These are phyloP conservation scores for Neurospora sp. DNA, from an alignment of 495 filamentous ascomycete species.

Conservation along the genomic window DNA sequence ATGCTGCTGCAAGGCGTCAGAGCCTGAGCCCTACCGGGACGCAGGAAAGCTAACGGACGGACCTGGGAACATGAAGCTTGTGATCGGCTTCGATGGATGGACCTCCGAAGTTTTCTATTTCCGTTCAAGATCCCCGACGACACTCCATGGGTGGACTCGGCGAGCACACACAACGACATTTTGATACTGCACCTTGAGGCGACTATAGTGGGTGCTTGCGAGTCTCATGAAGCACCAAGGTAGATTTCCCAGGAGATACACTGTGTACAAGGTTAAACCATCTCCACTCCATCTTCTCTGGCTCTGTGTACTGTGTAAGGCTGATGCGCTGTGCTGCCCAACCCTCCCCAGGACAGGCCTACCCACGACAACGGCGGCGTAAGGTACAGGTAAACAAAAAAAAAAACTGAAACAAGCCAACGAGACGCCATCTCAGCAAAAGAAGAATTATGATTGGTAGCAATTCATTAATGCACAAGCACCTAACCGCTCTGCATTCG, in stretches of 20 bases:
- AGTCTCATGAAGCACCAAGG: background rate
- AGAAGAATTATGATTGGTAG: constrained; percentile 16
- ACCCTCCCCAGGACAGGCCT: background rate
- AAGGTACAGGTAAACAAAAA: background rate
- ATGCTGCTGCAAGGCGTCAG: background rate
- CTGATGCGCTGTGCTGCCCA: background rate
- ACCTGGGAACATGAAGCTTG: background rate
- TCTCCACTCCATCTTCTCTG: background rate
- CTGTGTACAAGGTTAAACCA: background rate
- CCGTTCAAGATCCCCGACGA: background rate
- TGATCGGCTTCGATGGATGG: background rate
- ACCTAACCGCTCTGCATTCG: constrained; percentile 33
- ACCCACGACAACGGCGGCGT: background rate
- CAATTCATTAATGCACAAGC: constrained; percentile 22
- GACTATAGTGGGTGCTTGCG: background rate
- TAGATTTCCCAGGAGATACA: background rate
- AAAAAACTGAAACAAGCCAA: constrained; percentile 21
- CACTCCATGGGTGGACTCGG: background rate
- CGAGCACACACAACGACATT: background rate
- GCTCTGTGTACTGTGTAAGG: background rate
- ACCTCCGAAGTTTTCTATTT: background rate
- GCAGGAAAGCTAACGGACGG: background rate
- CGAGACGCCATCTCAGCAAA: background rate
- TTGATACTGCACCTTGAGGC: background rate
- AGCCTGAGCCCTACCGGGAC: background rate